phyloP scores from a whole-genome alignment of 139 green algal genomes.

The Chlamydomonas sp. region DNA sequence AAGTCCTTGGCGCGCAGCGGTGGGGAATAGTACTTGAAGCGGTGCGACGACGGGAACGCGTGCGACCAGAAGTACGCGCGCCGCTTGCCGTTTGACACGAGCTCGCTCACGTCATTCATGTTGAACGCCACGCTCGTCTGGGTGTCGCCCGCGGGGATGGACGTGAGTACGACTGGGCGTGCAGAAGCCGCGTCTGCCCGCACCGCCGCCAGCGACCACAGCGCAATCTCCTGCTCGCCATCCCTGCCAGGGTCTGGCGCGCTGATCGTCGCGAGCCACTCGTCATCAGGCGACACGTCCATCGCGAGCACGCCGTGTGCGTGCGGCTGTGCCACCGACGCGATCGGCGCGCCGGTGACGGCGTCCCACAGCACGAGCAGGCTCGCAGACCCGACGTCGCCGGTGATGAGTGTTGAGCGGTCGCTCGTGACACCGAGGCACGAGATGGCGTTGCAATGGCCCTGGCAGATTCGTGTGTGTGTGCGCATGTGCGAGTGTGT shows the following conservation, averaged over 20 bases:
- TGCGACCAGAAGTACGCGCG: constrained; percentile 59
- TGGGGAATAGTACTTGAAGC: constrained; percentile 58
- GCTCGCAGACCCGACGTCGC: constrained; percentile 50
- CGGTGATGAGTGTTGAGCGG: constrained; percentile 50
- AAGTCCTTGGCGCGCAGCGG: constrained; percentile 54
- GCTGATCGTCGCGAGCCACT: constrained; percentile 46
- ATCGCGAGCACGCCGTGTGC: constrained; percentile 44
- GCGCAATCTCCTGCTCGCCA: constrained; percentile 22
- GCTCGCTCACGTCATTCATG: constrained; percentile 43
- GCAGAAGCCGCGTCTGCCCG: constrained; percentile 4
- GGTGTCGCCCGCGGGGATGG: constrained; percentile 47
- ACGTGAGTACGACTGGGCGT: constrained; percentile 18
- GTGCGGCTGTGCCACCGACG: constrained; percentile 43
- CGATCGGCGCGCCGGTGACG: constrained; percentile 31
- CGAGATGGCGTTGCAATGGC: constrained; percentile 61
- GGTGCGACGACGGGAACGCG: constrained; percentile 1
- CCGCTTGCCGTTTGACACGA: constrained; percentile 57
- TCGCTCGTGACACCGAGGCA: constrained; percentile 44
- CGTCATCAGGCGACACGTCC: constrained; percentile 48
- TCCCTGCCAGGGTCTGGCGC: constrained; percentile 18
- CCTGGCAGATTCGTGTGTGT: no score
- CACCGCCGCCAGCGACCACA: constrained; percentile 42
- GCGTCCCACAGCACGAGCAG: constrained; percentile 67
- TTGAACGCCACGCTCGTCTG: constrained; percentile 53
- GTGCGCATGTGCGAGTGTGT: no score